Percentiles rank a stretch among this genome's conserved stretches.
phyloP scores from a whole-genome alignment of 1,284 basidiomycete species.

The Rhodotorula sp. region DNA sequence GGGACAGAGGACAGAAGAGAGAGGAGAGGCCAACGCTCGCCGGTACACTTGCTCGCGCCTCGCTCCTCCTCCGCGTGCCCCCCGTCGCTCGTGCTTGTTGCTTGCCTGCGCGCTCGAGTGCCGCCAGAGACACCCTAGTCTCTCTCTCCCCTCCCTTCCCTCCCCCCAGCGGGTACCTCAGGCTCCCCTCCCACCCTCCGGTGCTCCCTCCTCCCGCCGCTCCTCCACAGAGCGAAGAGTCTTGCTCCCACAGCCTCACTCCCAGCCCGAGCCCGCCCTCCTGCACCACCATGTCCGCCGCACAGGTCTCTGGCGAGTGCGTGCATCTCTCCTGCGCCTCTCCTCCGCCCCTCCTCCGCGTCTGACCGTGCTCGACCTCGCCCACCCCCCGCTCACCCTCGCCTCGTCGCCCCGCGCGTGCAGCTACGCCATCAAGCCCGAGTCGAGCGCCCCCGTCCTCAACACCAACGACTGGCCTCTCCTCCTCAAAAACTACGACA shows the following conservation, averaged over 20 bases:
- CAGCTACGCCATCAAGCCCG: slow-evolving; percentile 55
- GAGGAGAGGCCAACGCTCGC: background rate
- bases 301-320: slow-evolving; percentile 30
- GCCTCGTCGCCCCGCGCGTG: background rate
- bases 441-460: slow-evolving; percentile 51
- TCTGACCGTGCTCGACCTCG: background rate
- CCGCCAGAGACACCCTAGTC: background rate
- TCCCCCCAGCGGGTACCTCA: background rate
- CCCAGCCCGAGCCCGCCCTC: background rate
- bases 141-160: slow-evolving; percentile 1
- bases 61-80: background rate
- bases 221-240: background rate
- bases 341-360: background rate
- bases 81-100: background rate
- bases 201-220: slow-evolving; percentile 2
- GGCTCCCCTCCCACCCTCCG: background rate
- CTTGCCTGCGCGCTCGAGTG: background rate
- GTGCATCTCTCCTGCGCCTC: background rate
- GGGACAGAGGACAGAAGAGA: background rate
- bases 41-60: background rate
- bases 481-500: slow-evolving; percentile 98
- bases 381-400: background rate
- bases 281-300: slow-evolving; percentile 22
- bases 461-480: slow-evolving; percentile 98
- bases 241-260: background rate